phyloP scores from a whole-genome alignment of 768 basidiomycete genomes.

The Dioszegia hungarica region DNA sequence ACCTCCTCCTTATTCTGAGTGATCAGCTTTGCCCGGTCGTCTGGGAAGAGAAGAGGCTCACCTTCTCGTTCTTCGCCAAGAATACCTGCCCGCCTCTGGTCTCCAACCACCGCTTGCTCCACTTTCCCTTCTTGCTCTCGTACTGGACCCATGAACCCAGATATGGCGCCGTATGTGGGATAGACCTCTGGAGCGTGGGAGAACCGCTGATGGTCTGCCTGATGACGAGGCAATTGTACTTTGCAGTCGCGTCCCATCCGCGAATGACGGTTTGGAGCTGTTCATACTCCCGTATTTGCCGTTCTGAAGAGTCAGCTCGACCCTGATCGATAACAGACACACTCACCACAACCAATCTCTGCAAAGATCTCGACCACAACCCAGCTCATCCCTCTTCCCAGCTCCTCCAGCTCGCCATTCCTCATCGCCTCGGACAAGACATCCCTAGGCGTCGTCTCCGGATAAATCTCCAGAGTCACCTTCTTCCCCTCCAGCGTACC shows the following conservation, averaged over 20 bases:
- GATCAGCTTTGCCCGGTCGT: slow-evolving; percentile 6
- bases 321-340: not conserved
- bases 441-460: slow-evolving; percentile 66
- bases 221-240: slow-evolving; percentile 73
- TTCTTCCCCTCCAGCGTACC: slow-evolving; percentile 22
- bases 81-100: slow-evolving; percentile 80
- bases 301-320: slow-evolving; percentile 56
- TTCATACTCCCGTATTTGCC: slow-evolving; percentile 84
- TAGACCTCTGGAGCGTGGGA: slow-evolving; percentile 53
- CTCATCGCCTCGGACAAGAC: slow-evolving; percentile 63
- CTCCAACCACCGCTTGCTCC: slow-evolving; percentile 87
- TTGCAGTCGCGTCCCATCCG: slow-evolving; percentile 76
- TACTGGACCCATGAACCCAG: slow-evolving; percentile 71
- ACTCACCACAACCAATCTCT: slow-evolving; percentile 84
- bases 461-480: slow-evolving; percentile 65
- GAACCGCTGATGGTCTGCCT: slow-evolving; percentile 66
- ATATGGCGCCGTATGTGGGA: slow-evolving; percentile 50
- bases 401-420: slow-evolving; percentile 60
- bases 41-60: slow-evolving; percentile 49
- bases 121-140: slow-evolving; percentile 88
- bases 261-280: slow-evolving; percentile 69
- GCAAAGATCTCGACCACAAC: slow-evolving; percentile 86
- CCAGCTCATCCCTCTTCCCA: slow-evolving; percentile 61
- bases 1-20: slow-evolving; percentile 73
- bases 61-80: slow-evolving; percentile 83